Percentiles rank a stretch among this genome's conserved stretches.
phyloP scores from a whole-genome alignment of 176 grass and related monocot species.

The Eremochloa ophiuroides region DNA sequence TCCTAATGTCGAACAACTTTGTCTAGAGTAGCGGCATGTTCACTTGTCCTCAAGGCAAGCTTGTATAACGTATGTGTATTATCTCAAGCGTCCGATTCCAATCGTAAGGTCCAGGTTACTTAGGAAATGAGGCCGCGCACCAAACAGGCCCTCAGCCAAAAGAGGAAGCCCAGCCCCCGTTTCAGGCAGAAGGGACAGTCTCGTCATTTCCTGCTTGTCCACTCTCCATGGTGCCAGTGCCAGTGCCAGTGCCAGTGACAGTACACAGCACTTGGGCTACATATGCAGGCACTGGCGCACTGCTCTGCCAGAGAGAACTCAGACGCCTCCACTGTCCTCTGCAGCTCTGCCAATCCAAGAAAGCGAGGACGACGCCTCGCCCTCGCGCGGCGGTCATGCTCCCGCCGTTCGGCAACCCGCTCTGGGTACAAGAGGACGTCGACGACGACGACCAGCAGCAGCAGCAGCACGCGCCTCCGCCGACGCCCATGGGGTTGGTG shows the following conservation, averaged over 20 bases:
- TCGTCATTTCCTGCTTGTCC: background rate
- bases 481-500: conserved; percentile 13
- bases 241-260: too few relatives aligned
- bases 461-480: conserved; percentile 25
- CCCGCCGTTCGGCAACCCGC: conserved; percentile 44
- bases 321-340: background rate
- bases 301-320: conserved; percentile 15
- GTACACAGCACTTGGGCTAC: background rate
- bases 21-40: background rate
- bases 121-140: background rate
- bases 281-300: conserved; percentile 29
- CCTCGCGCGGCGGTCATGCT: conserved; percentile 40
- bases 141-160: background rate
- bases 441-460: conserved; percentile 4
- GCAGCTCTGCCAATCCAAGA: conserved; percentile 14
- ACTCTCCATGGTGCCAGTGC: background rate
- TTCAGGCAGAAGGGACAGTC: background rate
- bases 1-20: background rate
- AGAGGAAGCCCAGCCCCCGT: rapidly evolving
- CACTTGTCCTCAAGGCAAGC: background rate
- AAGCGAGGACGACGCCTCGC: background rate
- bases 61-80: background rate
- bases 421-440: conserved; percentile 61
- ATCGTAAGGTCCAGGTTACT: background rate
- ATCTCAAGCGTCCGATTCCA: background rate